phyloP scores from a whole-genome alignment of 768 basidiomycete species.

The button mushroom (Agaricus bisporus) region DNA sequence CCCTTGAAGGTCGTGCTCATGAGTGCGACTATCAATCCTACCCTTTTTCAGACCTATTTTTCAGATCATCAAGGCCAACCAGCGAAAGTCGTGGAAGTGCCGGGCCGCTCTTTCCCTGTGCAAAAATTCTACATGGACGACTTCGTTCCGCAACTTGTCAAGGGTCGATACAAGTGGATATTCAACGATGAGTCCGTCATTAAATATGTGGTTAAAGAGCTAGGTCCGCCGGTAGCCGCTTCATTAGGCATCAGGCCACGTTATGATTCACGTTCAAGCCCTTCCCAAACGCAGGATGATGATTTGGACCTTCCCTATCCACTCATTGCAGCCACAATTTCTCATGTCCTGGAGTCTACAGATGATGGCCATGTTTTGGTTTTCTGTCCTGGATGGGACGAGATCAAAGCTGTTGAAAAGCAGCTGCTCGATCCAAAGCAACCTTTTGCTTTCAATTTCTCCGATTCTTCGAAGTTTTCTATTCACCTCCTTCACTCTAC shows the following conservation, averaged over 20 bases:
- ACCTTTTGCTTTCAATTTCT: conserved; percentile 56
- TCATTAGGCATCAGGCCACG: conserved; percentile 21
- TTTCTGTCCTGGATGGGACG: conserved; percentile 92
- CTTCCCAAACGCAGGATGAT: conserved; percentile 22
- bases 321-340: conserved; percentile 75
- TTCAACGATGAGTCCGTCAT: conserved; percentile 63
- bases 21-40: conserved; percentile 94
- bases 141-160: conserved; percentile 47
- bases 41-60: conserved; percentile 88
- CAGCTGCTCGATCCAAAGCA: conserved; percentile 44
- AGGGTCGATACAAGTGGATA: conserved; percentile 50
- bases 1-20: conserved; percentile 87
- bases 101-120: conserved; percentile 92
- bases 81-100: conserved; percentile 71
- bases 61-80: conserved; percentile 48
- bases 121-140: conserved; percentile 77
- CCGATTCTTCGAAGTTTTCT: conserved; percentile 47
- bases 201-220: conserved; percentile 68
- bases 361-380: conserved; percentile 85
- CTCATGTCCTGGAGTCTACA: conserved; percentile 67
- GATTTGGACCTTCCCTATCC: conserved; percentile 77
- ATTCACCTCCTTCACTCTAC: conserved; percentile 87
- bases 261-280: conserved; percentile 10
- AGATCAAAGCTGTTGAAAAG: conserved; percentile 70
- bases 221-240: conserved; percentile 29